Base-by-base conservation (phyloP, 225 moss, liverwort and hornwort genomes). In the Marchantia paleacea region DNA sequence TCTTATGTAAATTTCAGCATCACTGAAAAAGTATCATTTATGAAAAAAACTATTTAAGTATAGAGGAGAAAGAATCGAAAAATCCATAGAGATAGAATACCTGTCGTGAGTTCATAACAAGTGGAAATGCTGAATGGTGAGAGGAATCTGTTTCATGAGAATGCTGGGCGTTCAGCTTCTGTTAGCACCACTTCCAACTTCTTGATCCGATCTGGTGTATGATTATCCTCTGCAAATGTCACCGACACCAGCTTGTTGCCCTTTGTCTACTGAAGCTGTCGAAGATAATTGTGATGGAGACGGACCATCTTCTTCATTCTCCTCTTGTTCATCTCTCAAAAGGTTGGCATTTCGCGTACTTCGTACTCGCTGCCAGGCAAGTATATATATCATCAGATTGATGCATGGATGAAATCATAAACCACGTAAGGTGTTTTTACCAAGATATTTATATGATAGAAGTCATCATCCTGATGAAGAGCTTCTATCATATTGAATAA, bases 361-460 rank as follows among this genome's bases (percentile, higher is more conserved):
- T n/a, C 67, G 19, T 69, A 55, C 19, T 79, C 79, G 29, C 79
- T 79, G 79, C 55, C 24, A n/a, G 10, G 55, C 54, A 55, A 74
- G 18, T 28, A n/a, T n/a, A n/a, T n/a, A 55, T 0, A 10, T 51
- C 11, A 73, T 48, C 22, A 12, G 9, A 51, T 30, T 10, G 9
- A 39, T 70, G 49, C 6, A 48, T 70, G 48, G 10, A 49, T 2
- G 22, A 22, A 15, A 16, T 39, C n/a, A 39, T 5, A 39, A 39
- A 39, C 39, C 39, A 39, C 39, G 39, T 5, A 5, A 39, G 39
- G 39, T 39, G 5, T 39, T 39, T 5, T 5, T 39, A 39, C 39
- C 39, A 39, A 39, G 39, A 39, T 5, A 2, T 2, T 5, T 39
- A 39, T 5, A 39, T 5, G 39, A 39, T 39, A 39, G 5, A n/a